These are phyloP conservation scores for Sporobolomyces phaffii DNA, from an alignment of 768 basidiomycete genomes.

Conservation along the genomic window DNA sequence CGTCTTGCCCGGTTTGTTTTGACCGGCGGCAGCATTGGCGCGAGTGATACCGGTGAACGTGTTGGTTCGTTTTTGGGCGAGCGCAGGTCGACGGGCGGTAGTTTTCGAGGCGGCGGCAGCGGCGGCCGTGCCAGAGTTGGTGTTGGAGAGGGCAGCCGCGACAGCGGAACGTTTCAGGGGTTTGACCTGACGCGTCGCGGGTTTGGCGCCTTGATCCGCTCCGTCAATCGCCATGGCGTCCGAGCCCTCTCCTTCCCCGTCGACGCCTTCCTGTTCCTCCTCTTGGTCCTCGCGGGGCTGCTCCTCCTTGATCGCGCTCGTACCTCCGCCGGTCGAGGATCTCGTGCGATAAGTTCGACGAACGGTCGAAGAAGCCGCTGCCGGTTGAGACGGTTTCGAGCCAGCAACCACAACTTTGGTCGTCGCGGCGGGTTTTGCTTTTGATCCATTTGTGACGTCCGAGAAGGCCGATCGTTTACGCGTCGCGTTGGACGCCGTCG, in stretches of 20 bases:
- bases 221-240: conserved; percentile 54
- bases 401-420: not conserved
- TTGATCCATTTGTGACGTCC: conserved; percentile 56
- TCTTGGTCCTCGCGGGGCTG: conserved; percentile 13
- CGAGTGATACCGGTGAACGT: not conserved
- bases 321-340: conserved; percentile 32
- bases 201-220: conserved; percentile 50
- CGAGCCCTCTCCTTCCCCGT: conserved; percentile 18
- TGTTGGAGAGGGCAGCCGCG: not conserved
- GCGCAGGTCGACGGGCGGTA: conserved; percentile 2
- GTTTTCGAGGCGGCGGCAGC: not conserved
- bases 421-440: conserved; percentile 23
- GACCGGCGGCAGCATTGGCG: not conserved
- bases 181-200: not conserved
- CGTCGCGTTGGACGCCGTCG: conserved; percentile 8
- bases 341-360: conserved; percentile 30
- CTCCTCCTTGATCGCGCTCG: conserved; percentile 33
- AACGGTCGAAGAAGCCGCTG: not conserved
- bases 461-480: conserved; percentile 70
- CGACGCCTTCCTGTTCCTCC: not conserved
- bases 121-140: too few species aligned
- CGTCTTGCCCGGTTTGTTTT: conserved; percentile 26
- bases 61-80: conserved; percentile 11
- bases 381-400: not conserved
- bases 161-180: conserved; percentile 20